These are phyloP conservation scores for Globisporangium middletonii DNA, from an alignment of 352 stramenopile species.

Conservation along the genomic window DNA sequence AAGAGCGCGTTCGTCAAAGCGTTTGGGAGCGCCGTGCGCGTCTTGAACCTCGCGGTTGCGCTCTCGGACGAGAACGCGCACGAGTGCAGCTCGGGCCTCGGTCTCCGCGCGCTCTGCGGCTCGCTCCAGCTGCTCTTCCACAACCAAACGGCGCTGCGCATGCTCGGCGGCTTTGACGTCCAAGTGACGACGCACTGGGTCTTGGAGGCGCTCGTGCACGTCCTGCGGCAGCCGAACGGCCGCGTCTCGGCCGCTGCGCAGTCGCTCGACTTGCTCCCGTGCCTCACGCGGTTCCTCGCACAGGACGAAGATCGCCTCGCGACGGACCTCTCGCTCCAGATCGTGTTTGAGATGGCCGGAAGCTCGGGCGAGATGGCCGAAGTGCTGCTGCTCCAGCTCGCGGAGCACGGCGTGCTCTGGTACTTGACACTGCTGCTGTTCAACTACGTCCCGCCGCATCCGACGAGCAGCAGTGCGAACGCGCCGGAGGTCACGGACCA, in stretches of 20 bases:
- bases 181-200: constrained; percentile 74
- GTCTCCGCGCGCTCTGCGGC: constrained; percentile 67
- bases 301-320: constrained; percentile 60
- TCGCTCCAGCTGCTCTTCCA: constrained; percentile 72
- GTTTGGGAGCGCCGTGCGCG: constrained; percentile 66
- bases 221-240: constrained; percentile 78
- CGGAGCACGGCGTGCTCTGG: constrained; percentile 78
- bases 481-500: neutral
- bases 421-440: constrained; percentile 83
- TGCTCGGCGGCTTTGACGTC: constrained; percentile 52
- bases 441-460: constrained; percentile 31
- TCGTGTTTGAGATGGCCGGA: constrained; percentile 77
- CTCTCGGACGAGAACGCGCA: constrained; percentile 76
- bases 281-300: constrained; percentile 67
- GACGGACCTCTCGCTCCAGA: constrained; percentile 73
- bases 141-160: constrained; percentile 52
- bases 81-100: constrained; percentile 64
- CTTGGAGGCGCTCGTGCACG: constrained; percentile 72
- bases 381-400: constrained; percentile 70
- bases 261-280: constrained; percentile 77
- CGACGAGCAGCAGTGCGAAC: neutral
- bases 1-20: constrained; percentile 60
- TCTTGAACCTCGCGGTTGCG: constrained; percentile 68
- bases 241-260: constrained; percentile 74
- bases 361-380: constrained; percentile 79